Evolutionary conservation across 148 eudicot genomes (phyloP), one percentile per base, ranked within the genome.

Genomic region (Polygonum maritimum): DNA sequence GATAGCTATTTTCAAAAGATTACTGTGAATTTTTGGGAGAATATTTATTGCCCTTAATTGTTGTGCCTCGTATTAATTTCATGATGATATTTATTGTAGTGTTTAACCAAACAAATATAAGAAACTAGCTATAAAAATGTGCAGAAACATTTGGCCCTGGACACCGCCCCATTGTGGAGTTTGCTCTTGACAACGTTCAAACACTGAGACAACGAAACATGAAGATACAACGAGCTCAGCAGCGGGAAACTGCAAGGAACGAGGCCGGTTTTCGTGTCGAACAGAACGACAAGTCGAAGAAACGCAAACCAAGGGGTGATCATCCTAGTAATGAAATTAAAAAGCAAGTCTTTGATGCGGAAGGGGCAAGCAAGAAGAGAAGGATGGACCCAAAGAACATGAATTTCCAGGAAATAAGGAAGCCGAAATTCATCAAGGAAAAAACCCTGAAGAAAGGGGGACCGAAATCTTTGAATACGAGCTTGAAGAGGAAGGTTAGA

Each of bases 101-200:
- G 31, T 26, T 26, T 26, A 26, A 26, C 31, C 31, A 26, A 26
- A 26, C 39, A 26, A 26, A 26, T 26, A 26, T 26, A 26, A 26
- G 31, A 26, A 26, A 26, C 31, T 26, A 26, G 31, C 31, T 26
- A 26, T 35, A 35, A 14, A 40, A 35, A 63, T 13, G 40, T 81
- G 75, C 85, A 94, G 98, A 85, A 63, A 81, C 89, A 69, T 95
- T 95, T 88, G 90, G 89, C 74, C 77, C 88, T 31, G 90, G 87
- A 80, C 94, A 88, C 85, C 97, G 99, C 40, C 99, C 99, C 4
- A 92, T 95, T 74, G 98, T 91, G 86, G 98, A 91, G 85, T 95
- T 95, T 81, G 97, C 99, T 76, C 81, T 95, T 70, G 97, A 92
- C 79, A 89, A 92, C 80, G 81, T 91, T 62, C 96, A 90, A 77